Percentiles rank a stretch among this genome's conserved stretches.
Conservation (phyloP, 139 green algal genomes). For the Tetradesmus obliquus region DNA sequence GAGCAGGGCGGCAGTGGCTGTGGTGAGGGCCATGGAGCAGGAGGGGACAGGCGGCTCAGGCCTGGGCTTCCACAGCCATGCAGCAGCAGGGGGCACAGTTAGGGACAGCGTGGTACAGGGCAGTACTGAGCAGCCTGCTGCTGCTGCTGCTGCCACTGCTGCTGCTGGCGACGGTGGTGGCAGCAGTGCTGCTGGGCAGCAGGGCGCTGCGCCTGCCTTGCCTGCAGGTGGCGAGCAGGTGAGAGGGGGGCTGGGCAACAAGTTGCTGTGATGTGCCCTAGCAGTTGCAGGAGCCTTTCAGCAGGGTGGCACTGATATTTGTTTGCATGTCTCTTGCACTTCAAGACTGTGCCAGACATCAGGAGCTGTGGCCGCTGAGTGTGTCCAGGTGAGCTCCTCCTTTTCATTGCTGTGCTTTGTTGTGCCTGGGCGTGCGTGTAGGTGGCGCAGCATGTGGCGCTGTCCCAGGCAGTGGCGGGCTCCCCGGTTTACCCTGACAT, state of each 20-base stretch:
- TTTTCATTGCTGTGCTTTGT: neutral
- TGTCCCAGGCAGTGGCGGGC: neutral
- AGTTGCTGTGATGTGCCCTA: neutral
- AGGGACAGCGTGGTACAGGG: no score
- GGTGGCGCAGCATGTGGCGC: neutral
- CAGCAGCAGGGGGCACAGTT: no score
- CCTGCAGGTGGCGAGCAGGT: neutral
- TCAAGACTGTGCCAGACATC: neutral
- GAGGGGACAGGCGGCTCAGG: neutral
- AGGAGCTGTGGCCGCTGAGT: neutral
- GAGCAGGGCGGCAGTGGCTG: neutral
- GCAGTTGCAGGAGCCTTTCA: neutral
- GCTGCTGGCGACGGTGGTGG: neutral
- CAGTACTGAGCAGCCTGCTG: no score
- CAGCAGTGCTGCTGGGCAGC: neutral
- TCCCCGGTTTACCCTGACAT: neutral
- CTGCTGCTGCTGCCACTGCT: neutral
- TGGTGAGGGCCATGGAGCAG: constrained; percentile 15
- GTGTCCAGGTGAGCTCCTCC: neutral
- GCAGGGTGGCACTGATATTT: no score
- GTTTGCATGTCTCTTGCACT: no score
- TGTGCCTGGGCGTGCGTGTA: neutral
- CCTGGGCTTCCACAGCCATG: neutral
- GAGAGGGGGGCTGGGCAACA: neutral
- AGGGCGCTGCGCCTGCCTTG: neutral